Percentiles rank a stretch among this genome's conserved stretches.
phyloP scores from a whole-genome alignment of 2,329 filamentous ascomycete species.

The Cordyceps militaris region DNA sequence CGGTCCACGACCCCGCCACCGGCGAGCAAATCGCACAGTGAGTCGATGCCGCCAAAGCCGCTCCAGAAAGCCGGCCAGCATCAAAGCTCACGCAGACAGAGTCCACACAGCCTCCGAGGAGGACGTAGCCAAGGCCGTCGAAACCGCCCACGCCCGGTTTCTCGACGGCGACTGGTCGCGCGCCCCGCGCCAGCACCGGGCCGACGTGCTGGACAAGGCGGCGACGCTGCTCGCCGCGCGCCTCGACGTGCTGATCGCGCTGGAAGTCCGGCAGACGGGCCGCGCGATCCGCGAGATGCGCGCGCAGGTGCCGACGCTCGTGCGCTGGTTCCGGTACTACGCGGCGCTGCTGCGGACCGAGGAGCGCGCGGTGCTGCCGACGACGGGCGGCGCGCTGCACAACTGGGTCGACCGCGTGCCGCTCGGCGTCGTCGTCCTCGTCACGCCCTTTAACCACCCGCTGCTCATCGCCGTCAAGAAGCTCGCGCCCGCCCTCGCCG shows the following conservation, averaged over 20 bases:
- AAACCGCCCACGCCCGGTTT: constrained; percentile 39
- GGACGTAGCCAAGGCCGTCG: constrained; percentile 1
- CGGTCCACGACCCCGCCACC: constrained; percentile 10
- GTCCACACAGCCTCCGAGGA: constrained; percentile 6
- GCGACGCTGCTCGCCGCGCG: constrained; percentile 45
- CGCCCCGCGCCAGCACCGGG: constrained; percentile 49
- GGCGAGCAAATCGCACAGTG: constrained; percentile 10
- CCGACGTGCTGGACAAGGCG: constrained; percentile 54
- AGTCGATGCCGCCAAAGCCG: neutral
- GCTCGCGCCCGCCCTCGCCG: constrained; percentile 51
- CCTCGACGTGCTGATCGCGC: constrained; percentile 49
- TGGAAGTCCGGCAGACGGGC: constrained; percentile 63
- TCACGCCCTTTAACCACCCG: constrained; percentile 15
- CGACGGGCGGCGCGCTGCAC: constrained; percentile 51
- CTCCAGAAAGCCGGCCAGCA: neutral
- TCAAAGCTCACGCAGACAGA: neutral
- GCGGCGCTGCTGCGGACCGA: constrained; percentile 60
- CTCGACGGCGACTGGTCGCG: constrained; percentile 60
- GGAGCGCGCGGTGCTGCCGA: constrained; percentile 59
- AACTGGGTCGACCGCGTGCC: constrained; percentile 49
- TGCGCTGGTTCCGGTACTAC: constrained; percentile 67
- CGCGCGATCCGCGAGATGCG: constrained; percentile 63
- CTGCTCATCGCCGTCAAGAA: constrained; percentile 58
- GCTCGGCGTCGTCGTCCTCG: constrained; percentile 48
- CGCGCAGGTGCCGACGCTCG: constrained; percentile 58